These are phyloP conservation scores for Talaromyces trachyspermus DNA, from an alignment of 495 filamentous ascomycete genomes.

Conservation along the genomic window DNA sequence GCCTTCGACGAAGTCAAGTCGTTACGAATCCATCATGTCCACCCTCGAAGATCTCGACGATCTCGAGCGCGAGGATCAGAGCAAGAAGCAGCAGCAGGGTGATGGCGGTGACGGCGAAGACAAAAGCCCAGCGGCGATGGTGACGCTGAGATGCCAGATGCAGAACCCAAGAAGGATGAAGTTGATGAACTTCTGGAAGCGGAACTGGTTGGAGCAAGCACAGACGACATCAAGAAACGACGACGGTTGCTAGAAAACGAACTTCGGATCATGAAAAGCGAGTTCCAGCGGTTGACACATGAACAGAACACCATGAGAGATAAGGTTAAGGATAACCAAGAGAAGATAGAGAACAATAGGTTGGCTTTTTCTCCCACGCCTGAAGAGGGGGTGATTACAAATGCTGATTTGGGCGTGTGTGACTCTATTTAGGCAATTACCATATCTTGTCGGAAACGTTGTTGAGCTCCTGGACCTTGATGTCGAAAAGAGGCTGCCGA, in stretches of 20 bases:
- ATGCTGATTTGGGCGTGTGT: neutral
- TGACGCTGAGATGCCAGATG: conserved; percentile 87
- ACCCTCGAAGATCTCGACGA: conserved; percentile 81
- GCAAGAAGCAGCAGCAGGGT: conserved; percentile 59
- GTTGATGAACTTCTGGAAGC: conserved; percentile 79
- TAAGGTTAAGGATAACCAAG: conserved; percentile 97
- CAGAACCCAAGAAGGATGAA: conserved; percentile 58
- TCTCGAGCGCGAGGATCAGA: conserved; percentile 69
- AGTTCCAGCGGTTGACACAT: conserved; percentile 86
- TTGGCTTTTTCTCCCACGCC: conserved; percentile 31
- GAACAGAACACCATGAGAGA: conserved; percentile 93
- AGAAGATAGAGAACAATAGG: conserved; percentile 99
- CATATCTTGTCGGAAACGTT: conserved; percentile 96
- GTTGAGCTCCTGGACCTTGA: conserved; percentile 95
- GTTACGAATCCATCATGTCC: conserved; percentile 52
- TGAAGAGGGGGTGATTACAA: neutral
- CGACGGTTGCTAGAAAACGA: conserved; percentile 92
- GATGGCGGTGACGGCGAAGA: conserved; percentile 38
- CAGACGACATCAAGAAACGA: conserved; percentile 83
- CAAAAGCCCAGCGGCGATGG: conserved; percentile 53
- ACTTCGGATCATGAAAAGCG: conserved; percentile 96
- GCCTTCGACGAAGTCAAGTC: neutral
- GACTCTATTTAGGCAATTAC: conserved; percentile 64
- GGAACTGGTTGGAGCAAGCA: conserved; percentile 83
- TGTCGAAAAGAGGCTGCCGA: conserved; percentile 90